These are phyloP conservation scores for Penicillium coffeae DNA, from an alignment of 495 filamentous ascomycete species.

Conservation along the genomic window DNA sequence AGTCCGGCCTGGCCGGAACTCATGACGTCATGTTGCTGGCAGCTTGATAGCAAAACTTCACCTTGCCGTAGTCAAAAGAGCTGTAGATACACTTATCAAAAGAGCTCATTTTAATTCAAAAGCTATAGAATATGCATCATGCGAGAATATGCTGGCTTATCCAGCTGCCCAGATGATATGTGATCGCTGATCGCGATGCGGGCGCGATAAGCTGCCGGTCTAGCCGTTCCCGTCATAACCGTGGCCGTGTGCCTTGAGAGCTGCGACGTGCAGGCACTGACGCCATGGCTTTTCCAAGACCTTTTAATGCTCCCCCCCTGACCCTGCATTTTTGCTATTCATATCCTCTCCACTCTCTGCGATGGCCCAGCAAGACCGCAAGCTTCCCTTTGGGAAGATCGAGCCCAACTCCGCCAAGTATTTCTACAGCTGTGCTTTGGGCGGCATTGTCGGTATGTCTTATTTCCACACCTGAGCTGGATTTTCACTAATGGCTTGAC, in stretches of 20 bases:
- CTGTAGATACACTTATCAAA: too few relatives aligned
- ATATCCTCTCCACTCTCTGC: background rate
- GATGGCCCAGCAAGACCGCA: constrained; percentile 39
- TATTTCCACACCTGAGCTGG: background rate
- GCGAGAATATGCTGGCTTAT: too few relatives aligned
- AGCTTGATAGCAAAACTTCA: too few relatives aligned
- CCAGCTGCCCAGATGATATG: background rate
- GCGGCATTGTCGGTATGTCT: constrained; percentile 59
- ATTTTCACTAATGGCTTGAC: background rate
- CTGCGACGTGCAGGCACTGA: constrained; percentile 12
- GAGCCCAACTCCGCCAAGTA: constrained; percentile 66
- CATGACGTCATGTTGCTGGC: constrained; percentile 29
- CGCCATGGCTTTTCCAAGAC: constrained; percentile 9
- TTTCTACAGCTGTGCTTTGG: constrained; percentile 60
- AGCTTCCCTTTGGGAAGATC: constrained; percentile 52
- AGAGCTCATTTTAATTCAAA: background rate
- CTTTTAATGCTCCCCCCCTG: too few relatives aligned
- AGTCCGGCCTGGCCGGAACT: constrained; percentile 14
- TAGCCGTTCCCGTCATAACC: constrained; percentile 17
- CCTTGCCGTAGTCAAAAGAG: too few relatives aligned
- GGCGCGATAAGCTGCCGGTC: constrained; percentile 18
- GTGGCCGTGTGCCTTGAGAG: constrained; percentile 1
- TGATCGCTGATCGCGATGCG: constrained; percentile 1
- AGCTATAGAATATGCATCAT: background rate
- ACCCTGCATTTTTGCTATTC: constrained; percentile 1